phyloP scores from a whole-genome alignment of 1,284 basidiomycete genomes.

The Exobasidium rhododendri region DNA sequence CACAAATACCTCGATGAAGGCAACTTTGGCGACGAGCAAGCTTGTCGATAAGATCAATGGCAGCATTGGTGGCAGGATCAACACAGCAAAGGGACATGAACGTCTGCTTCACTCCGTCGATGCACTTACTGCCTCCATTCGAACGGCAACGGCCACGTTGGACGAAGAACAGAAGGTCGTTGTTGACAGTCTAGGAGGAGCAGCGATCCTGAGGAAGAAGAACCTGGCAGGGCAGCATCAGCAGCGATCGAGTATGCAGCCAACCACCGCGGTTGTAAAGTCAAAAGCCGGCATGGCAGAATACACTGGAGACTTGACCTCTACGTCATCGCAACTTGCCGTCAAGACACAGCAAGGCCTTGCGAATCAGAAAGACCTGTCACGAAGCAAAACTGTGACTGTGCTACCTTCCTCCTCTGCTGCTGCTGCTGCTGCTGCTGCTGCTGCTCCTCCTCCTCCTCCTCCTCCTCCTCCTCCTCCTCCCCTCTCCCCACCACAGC shows the following conservation, averaged over 20 bases:
- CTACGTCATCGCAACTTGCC: neutral
- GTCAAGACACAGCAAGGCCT: neutral
- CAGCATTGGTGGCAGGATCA: neutral
- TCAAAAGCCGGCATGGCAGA: neutral
- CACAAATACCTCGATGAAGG: too few relatives aligned
- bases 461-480: neutral
- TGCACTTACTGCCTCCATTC: neutral
- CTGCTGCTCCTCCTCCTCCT: neutral
- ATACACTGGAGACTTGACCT: neutral
- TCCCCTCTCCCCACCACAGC: constrained; percentile 1
- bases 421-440: neutral
- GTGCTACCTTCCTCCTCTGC: too few relatives aligned
- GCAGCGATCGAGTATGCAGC: neutral
- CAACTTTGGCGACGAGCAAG: neutral
- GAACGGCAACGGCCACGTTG: neutral
- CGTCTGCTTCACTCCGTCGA: neutral
- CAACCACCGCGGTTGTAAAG: too few relatives aligned
- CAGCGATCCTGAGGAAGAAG: neutral
- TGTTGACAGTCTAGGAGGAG: neutral
- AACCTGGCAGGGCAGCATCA: neutral
- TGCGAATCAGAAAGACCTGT: neutral
- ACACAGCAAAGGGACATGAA: neutral
- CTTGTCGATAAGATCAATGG: neutral
- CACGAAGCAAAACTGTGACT: neutral
- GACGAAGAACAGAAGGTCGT: neutral